Evolutionary conservation across 306 rosid genomes (phyloP), one percentile per base, ranked within the genome.

Genomic region (Dalbergia cultrata): DNA sequence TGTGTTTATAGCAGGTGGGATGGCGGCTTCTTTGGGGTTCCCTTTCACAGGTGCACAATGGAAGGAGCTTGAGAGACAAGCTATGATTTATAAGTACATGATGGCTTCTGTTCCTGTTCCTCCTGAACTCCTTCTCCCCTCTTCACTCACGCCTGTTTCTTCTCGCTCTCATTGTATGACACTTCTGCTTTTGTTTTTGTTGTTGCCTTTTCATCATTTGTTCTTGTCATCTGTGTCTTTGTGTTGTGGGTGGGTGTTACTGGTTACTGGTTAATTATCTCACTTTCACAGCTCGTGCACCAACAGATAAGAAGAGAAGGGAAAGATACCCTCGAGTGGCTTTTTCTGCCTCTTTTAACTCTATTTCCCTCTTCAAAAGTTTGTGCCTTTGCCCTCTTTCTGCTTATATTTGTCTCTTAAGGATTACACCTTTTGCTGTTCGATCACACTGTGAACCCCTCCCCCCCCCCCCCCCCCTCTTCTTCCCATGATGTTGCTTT

Each of bases 1-100:
- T 50, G 77, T 70, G 68, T 31, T 74, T 47, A 64, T 77, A 64
- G 80, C 83, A 85, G 90, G 79, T 80, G 78, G 50, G 21, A 87
- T 87, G 94, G 89, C 92, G 74, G 85, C 92, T 41, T 84, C 89
- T 0, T 59, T 87, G 82, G 90, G 91, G 41, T 87, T 79, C 80
- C 94, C 96, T 76, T 93, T 93, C 84, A 93, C 97, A 52, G 76
- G 26, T 87, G 88, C 92, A 19, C 97, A 93, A 86, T 85, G 96
- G 96, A 89, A 68, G 69, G 97, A 93, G 83, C 94, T 93, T 71
- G 86, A 93, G 70, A 91, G 96, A 78, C 97, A 93, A 83, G 94
- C 94, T 10, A 87, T 91, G 97, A 88, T 93, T 14, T 93, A 88
- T 90, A 93, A 93, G 84, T 93, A 93, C 90, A 91, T 93, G 89